These are phyloP conservation scores for Notholithocarpus densiflorus DNA, from an alignment of 306 rosid genomes.

Conservation along the genomic window DNA sequence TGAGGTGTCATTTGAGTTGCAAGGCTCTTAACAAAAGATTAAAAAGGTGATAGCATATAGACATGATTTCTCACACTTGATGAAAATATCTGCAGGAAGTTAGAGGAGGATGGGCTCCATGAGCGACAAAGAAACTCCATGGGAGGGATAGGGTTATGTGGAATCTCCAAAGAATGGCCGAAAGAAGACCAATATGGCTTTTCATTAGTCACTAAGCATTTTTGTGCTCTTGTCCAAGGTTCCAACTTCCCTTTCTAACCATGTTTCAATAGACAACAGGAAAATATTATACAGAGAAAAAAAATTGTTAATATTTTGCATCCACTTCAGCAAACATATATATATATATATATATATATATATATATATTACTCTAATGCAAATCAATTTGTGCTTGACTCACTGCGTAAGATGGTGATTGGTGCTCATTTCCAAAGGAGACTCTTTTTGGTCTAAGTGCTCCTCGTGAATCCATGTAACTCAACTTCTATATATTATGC, in stretches of 20 bases:
- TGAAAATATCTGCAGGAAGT: constrained; percentile 22
- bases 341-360: too few species aligned
- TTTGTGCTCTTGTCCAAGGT: constrained; percentile 2
- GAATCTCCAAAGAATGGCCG: constrained; percentile 14
- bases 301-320: background rate
- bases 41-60: background rate
- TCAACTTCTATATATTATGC: background rate
- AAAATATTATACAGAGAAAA: background rate
- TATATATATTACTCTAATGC: background rate
- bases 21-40: background rate
- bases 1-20: too few species aligned
- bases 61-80: background rate
- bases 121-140: constrained; percentile 29
- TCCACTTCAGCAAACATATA: too few species aligned
- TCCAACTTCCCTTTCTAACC: constrained; percentile 10
- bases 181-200: background rate
- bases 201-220: constrained; percentile 5
- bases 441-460: background rate
- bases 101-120: constrained; percentile 21
- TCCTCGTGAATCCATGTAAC: constrained; percentile 8
- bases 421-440: constrained; percentile 18
- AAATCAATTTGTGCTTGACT: background rate
- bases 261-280: background rate
- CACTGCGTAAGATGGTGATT: constrained; percentile 12
- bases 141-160: constrained; percentile 9